Conservation (phyloP, 169 alveolate genomes). For the Cryptosporidium sp. region DNA sequence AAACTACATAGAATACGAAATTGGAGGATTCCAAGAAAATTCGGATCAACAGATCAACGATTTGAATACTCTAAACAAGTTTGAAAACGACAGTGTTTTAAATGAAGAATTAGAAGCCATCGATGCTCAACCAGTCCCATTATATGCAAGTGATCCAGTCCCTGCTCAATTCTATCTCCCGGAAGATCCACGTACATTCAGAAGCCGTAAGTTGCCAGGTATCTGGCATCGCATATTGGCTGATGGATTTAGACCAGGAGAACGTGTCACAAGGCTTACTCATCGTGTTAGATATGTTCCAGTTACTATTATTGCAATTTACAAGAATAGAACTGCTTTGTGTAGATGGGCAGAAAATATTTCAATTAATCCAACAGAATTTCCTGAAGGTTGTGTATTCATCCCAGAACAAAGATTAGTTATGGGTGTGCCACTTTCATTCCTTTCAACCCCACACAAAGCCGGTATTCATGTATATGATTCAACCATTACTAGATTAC, state of each 20-base stretch:
- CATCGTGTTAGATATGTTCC: conserved; percentile 74
- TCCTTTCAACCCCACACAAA: conserved; percentile 69
- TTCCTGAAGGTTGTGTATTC: conserved; percentile 75
- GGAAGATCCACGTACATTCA: conserved; percentile 67
- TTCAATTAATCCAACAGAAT: conserved; percentile 60
- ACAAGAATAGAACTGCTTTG: conserved; percentile 64
- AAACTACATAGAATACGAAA: conserved; percentile 68
- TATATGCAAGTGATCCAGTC: conserved; percentile 62
- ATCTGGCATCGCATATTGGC: conserved; percentile 76
- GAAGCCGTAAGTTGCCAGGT: conserved; percentile 67
- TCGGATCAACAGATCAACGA: conserved; percentile 68
- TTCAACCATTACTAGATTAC: conserved; percentile 49
- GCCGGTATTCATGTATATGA: conserved; percentile 76
- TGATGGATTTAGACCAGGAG: conserved; percentile 75
- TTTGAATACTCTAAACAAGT: conserved; percentile 33
- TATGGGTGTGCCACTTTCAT: conserved; percentile 75
- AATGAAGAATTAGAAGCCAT: conserved; percentile 72
- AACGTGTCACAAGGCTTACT: conserved; percentile 63
- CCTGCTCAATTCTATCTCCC: conserved; percentile 72
- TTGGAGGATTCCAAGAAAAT: conserved; percentile 72
- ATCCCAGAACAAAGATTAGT: conserved; percentile 72
- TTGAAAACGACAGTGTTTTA: conserved; percentile 34
- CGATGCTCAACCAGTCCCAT: conserved; percentile 75
- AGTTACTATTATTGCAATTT: conserved; percentile 68
- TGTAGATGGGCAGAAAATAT: conserved; percentile 74